Evolutionary conservation across 2,329 filamentous ascomycete genomes (phyloP), one percentile per base, ranked within the genome.

Genomic region (Pseudogymnoascus sp.): DNA sequence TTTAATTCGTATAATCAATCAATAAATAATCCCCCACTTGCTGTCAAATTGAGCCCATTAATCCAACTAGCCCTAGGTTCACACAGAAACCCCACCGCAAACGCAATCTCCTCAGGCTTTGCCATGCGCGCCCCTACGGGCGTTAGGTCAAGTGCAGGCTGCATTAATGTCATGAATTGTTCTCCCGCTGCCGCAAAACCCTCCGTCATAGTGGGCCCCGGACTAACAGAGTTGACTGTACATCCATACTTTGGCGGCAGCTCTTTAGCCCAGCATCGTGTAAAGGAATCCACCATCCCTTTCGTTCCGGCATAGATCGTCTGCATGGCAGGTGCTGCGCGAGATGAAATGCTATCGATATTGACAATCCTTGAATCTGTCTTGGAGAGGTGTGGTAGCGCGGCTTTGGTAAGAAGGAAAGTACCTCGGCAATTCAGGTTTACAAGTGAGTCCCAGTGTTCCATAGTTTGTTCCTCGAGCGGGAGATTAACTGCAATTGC

Each of bases 241-340:
- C 76, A 77, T 4, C 75, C 75, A 66, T 80, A 80, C 63, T 76
- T 75, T 1, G 73, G 76, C 14, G 77, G 76, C 37, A 80, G 69
- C 66, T 80, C 78, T 31, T 64, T 68, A 5, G 68, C 68, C 76
- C 79, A 80, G 42, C 73, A 74, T 23, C 73, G 71, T 0, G 79
- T 81, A 63, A 80, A 79, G 2, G 73, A 74, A 66, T 81, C 79
- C 0, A 79, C 73, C 77, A 80, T 80, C n/a, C 77, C 77, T 68
- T 81, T 81, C 7, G 77, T 79, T 0, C 78, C 78, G 3, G 78
- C 77, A 67, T 81, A 81, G 64, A 81, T 77, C n/a, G 77, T 79
- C 66, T 78, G 76, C 64, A 72, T 68, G 8, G 75, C 63, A 5
- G 75, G 75, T 2, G 72, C 72, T 14, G 66, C 74, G 5, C 73